phyloP scores from a whole-genome alignment of 1,139 yeast genomes.

The Saccharomyces pastorianus region DNA sequence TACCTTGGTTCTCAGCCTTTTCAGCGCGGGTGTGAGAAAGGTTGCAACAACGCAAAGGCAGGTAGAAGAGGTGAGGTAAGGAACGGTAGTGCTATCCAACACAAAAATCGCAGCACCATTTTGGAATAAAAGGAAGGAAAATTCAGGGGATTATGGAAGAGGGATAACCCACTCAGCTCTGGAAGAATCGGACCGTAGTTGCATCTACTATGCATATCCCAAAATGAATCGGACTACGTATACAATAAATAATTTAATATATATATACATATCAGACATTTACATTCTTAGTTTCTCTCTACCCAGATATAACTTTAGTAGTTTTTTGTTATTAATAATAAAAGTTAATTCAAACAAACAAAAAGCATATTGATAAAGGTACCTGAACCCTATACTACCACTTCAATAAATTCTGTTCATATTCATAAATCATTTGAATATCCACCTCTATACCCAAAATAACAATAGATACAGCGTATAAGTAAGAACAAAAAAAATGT shows the following conservation, averaged over 20 bases:
- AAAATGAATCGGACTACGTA: neutral
- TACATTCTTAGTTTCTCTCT: too few relatives aligned
- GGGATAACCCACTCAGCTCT: neutral
- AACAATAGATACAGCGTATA: neutral
- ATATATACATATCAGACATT: neutral
- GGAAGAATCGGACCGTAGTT: neutral
- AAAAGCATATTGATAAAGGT: neutral
- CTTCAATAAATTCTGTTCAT: neutral
- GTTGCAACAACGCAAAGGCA: neutral
- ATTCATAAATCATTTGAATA: neutral
- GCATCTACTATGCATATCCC: neutral
- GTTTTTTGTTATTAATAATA: too few relatives aligned
- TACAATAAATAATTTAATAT: neutral
- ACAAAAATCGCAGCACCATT: neutral
- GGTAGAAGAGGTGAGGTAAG: neutral
- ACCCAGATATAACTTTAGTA: too few relatives aligned
- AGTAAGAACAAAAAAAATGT: constrained; percentile 7
- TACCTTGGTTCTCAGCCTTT: neutral
- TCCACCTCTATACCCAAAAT: neutral
- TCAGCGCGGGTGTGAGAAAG: neutral
- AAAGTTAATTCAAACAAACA: too few relatives aligned
- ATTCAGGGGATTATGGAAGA: neutral
- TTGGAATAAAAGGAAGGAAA: neutral
- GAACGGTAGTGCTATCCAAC: neutral
- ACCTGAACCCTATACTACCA: neutral